Conservation (phyloP, 1,139 yeast genomes). For the Kluyveromyces sp. region DNA sequence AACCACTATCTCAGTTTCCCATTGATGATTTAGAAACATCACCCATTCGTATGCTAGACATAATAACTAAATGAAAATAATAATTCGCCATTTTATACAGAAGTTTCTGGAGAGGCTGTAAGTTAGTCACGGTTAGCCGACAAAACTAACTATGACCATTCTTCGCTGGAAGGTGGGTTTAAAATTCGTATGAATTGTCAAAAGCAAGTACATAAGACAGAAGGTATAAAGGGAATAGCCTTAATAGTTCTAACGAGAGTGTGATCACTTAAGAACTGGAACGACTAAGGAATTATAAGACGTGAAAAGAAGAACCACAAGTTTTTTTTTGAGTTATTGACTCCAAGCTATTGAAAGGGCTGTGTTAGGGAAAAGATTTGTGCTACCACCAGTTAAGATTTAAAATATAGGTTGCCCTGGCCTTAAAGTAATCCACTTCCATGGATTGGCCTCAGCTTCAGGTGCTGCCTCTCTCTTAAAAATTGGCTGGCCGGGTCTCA, state of each 20-base stretch:
- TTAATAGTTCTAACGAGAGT: not conserved
- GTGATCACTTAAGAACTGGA: not conserved
- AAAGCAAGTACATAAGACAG: not conserved
- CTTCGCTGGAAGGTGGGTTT: not conserved
- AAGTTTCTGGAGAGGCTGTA: not conserved
- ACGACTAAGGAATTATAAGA: not conserved
- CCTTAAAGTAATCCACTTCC: slow-evolving; percentile 17
- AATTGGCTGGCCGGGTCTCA: slow-evolving; percentile 26
- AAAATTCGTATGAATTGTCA: not conserved
- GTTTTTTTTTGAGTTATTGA: not conserved
- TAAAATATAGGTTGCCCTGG: slow-evolving; percentile 15
- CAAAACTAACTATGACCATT: too few species aligned
- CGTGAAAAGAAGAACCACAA: not conserved
- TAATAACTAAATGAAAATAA: not conserved
- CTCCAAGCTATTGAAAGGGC: not conserved
- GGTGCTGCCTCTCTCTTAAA: slow-evolving; percentile 21
- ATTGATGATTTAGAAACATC: not conserved
- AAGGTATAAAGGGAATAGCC: not conserved
- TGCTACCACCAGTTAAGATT: not conserved
- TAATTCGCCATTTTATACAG: not conserved
- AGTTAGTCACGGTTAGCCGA: too few species aligned
- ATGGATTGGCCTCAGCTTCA: slow-evolving; percentile 12
- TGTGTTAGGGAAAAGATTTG: not conserved
- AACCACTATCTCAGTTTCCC: not conserved
- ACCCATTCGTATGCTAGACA: slow-evolving; percentile 1